phyloP scores from a whole-genome alignment of 2,329 filamentous ascomycete species.

The Aureobasidium sp. region DNA sequence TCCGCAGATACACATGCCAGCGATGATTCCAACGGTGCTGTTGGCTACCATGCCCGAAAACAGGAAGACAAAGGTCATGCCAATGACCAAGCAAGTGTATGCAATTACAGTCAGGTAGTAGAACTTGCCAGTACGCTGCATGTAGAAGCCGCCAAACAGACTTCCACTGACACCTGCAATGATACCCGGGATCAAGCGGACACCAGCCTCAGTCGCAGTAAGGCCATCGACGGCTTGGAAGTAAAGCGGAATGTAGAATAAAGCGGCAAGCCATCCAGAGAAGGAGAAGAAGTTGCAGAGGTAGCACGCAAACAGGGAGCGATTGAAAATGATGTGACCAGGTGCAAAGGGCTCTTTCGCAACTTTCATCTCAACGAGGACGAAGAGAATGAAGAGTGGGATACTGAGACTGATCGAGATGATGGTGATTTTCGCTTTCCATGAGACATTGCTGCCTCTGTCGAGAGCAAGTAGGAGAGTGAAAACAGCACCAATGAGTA shows the following conservation, averaged over 20 bases:
- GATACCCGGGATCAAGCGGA: constrained; percentile 62
- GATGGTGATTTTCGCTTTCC: constrained; percentile 54
- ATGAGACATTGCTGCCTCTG: constrained; percentile 64
- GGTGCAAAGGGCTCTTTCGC: constrained; percentile 69
- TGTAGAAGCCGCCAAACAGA: constrained; percentile 57
- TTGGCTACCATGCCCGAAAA: constrained; percentile 49
- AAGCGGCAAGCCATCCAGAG: constrained; percentile 50
- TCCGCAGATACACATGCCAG: constrained; percentile 49
- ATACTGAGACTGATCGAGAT: constrained; percentile 50
- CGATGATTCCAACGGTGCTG: constrained; percentile 47
- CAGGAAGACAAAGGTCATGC: constrained; percentile 50
- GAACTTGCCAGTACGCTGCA: constrained; percentile 64
- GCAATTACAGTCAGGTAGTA: constrained; percentile 59
- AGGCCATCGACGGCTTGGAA: constrained; percentile 65
- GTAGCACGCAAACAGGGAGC: constrained; percentile 60
- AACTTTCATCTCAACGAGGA: constrained; percentile 60
- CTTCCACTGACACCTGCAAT: constrained; percentile 56
- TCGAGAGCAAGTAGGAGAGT: constrained; percentile 64
- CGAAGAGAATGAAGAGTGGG: constrained; percentile 58
- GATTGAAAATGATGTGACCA: constrained; percentile 63
- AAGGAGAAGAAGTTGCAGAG: constrained; percentile 66
- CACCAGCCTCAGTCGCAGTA: constrained; percentile 56
- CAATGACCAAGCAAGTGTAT: constrained; percentile 49
- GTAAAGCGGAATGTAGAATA: constrained; percentile 72
- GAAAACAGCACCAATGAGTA: constrained; percentile 59